These are phyloP conservation scores for Diplotaxis tenuifolia DNA, from an alignment of 345 rosid genomes.

Conservation along the genomic window DNA sequence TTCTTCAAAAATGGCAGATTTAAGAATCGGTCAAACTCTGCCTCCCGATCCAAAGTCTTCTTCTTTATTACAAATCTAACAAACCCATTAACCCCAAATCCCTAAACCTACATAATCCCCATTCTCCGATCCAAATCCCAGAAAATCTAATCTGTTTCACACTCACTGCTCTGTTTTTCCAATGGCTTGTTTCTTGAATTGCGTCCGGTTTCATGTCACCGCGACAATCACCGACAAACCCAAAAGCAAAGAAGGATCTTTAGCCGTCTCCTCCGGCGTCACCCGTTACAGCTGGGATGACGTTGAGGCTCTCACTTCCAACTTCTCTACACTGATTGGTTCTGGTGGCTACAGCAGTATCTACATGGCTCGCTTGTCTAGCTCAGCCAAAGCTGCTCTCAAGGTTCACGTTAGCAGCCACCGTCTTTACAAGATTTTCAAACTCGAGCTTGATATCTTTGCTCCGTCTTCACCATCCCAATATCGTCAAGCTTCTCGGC, in stretches of 20 bases:
- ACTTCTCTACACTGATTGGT: slow-evolving; percentile 59
- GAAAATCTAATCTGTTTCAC: neutral
- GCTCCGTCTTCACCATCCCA: slow-evolving; percentile 55
- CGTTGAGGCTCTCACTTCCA: slow-evolving; percentile 43
- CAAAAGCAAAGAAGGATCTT: neutral
- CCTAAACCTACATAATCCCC: neutral
- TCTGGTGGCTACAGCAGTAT: slow-evolving; percentile 84
- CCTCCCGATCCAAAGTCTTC: slow-evolving; percentile 22
- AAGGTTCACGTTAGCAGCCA: slow-evolving; percentile 61
- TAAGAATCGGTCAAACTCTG: slow-evolving; percentile 28
- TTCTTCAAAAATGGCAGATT: slow-evolving; percentile 26
- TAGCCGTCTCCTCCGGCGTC: slow-evolving; percentile 17
- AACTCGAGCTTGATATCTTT: slow-evolving; percentile 70
- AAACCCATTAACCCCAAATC: slow-evolving; percentile 5
- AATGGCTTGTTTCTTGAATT: slow-evolving; percentile 48
- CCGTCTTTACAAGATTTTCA: slow-evolving; percentile 57
- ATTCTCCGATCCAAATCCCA: neutral
- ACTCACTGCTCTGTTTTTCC: slow-evolving; percentile 20
- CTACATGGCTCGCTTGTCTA: slow-evolving; percentile 52
- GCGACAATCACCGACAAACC: slow-evolving; percentile 4
- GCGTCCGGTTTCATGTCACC: slow-evolving; percentile 28
- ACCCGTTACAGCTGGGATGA: slow-evolving; percentile 56
- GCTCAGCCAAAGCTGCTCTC: slow-evolving; percentile 49
- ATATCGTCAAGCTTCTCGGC: slow-evolving; percentile 75
- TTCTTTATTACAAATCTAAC: slow-evolving; percentile 9